Base-by-base conservation (phyloP, 2,329 filamentous ascomycete genomes). In the Trichoderma hamatum region DNA sequence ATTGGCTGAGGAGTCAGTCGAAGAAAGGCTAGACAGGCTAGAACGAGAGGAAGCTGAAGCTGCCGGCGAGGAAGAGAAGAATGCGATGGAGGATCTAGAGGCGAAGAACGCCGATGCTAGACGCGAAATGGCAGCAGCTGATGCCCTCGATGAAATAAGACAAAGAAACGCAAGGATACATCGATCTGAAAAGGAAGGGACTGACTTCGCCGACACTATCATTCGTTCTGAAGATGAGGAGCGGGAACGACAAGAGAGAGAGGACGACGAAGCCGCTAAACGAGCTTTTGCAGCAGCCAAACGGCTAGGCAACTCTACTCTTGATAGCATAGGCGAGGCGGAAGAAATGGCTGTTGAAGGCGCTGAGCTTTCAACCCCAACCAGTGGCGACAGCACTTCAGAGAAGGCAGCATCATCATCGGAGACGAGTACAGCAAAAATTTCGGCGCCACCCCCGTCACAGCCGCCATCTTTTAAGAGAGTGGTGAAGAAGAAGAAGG, bases 41-140 rank as follows among this genome's bases (percentile, higher is more conserved):
- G 94, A 97, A 81, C 80, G 84, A 51, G 92, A 96, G 76, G 91
- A 91, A 74, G 85, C 84, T 24, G 86, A 89, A 73, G 87, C 85
- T 2, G 86, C 85, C 11, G 88, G 86, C 46, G 84, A 85, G 65
- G 87, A 90, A 69, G 93, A 97, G 79, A 86, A 89, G 72, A 94
- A 97, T 79, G 93, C 93, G 26, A 99, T 99, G 96, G 92, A 92
- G 69, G 94, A 97, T 77, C 82, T 99, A 58, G 96, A 99, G 82
- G 90, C 92, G 72, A 98, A 98, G 83, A 97, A 95, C 67, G 83
- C 92, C 26, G 96, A 99, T 78, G 94, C 94, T 1, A 94, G 96
- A 83, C 86, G 91, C 51, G 96, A 99, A 80, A 99, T 99, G 94
- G 93, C 92, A 21, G 93, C 97, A 55, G 96, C 96, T 2, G 96